Conservation (phyloP, 1,139 yeast genomes). For the Pneumocystis carinii region DNA sequence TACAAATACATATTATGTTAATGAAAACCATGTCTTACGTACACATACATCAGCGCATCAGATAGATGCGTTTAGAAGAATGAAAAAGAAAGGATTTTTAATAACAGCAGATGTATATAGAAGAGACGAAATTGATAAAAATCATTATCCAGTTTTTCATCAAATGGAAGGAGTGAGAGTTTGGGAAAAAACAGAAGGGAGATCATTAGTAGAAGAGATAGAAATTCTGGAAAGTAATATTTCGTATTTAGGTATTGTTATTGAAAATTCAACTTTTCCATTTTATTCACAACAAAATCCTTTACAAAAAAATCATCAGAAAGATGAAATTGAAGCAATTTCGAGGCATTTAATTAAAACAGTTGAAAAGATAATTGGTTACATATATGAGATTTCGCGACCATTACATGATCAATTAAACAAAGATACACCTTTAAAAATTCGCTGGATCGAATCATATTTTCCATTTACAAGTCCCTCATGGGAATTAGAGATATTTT, state of each 20-base stretch:
- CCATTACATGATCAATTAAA: slow-evolving; percentile 40
- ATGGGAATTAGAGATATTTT: slow-evolving; percentile 97
- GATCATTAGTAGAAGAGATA: slow-evolving; percentile 27
- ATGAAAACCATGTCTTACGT: slow-evolving; percentile 52
- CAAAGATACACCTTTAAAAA: slow-evolving; percentile 45
- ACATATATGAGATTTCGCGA: slow-evolving; percentile 60
- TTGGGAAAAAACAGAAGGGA: slow-evolving; percentile 45
- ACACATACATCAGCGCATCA: slow-evolving; percentile 98
- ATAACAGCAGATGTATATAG: slow-evolving; percentile 94
- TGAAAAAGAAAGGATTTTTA: slow-evolving; percentile 71
- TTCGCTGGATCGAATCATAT: slow-evolving; percentile 90
- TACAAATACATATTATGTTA: slow-evolving; percentile 84
- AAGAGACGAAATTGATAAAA: slow-evolving; percentile 85
- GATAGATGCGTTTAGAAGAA: slow-evolving; percentile 32
- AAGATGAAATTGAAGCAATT: slow-evolving; percentile 50
- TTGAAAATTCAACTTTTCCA: slow-evolving; percentile 57
- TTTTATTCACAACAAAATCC: slow-evolving; percentile 50
- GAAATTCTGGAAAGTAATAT: slow-evolving; percentile 34
- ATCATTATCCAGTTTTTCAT: slow-evolving; percentile 95
- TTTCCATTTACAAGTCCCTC: slow-evolving; percentile 99
- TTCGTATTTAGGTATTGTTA: slow-evolving; percentile 52
- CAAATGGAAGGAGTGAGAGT: slow-evolving; percentile 94
- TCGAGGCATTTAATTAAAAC: slow-evolving; percentile 73
- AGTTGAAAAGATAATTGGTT: slow-evolving; percentile 64
- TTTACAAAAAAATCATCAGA: slow-evolving; percentile 61